Percentiles rank a stretch among this genome's conserved stretches.
Conservation (phyloP, 2,329 filamentous ascomycete species). For the Alternaria conjuncta region DNA sequence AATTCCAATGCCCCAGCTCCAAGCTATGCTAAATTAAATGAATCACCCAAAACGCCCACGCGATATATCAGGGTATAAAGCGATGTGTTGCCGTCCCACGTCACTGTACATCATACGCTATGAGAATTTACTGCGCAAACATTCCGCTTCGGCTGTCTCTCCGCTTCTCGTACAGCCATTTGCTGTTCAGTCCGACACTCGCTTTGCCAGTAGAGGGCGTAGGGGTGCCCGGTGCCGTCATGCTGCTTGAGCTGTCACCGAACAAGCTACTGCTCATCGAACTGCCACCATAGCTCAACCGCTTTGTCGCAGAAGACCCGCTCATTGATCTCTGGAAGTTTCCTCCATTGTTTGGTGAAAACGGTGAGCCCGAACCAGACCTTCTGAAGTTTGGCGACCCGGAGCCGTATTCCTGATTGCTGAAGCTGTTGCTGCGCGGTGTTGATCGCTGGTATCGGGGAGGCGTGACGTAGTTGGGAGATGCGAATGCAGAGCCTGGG, state of each 20-base stretch:
- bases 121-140: slow-evolving; percentile 24
- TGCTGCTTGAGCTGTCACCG: slow-evolving; percentile 49
- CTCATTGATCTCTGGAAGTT: slow-evolving; percentile 72
- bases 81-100: slow-evolving; percentile 17
- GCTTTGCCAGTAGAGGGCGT: slow-evolving; percentile 67
- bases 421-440: slow-evolving; percentile 66
- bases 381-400: slow-evolving; percentile 55
- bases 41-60: slow-evolving; percentile 26
- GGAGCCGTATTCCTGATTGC: slow-evolving; percentile 52
- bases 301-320: slow-evolving; percentile 55
- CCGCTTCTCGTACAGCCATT: slow-evolving; percentile 92
- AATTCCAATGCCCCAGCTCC: neutral
- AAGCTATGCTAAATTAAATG: slow-evolving; percentile 3
- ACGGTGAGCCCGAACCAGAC: slow-evolving; percentile 51
- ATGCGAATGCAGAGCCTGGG: slow-evolving; percentile 61
- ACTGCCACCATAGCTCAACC: slow-evolving; percentile 65
- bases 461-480: slow-evolving; percentile 75
- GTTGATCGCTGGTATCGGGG: slow-evolving; percentile 83
- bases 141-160: slow-evolving; percentile 55
- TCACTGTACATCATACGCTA: neutral
- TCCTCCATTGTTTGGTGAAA: slow-evolving; percentile 57
- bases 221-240: slow-evolving; percentile 64
- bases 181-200: slow-evolving; percentile 83
- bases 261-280: slow-evolving; percentile 54
- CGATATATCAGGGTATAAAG: slow-evolving; percentile 45